Conservation (phyloP, 805 yeast species). For the Lipomyces orientalis region DNA sequence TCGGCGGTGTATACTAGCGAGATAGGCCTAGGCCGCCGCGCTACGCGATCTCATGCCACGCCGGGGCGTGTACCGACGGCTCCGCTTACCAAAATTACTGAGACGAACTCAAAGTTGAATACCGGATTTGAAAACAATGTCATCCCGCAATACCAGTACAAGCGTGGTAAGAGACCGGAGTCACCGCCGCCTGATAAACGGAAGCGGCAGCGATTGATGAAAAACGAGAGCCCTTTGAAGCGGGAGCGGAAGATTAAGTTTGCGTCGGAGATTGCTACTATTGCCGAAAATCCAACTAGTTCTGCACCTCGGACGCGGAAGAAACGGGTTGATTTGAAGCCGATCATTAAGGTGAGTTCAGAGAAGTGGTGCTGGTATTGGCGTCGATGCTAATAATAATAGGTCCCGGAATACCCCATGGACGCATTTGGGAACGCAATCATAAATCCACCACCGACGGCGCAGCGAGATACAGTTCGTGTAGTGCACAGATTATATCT, state of each 20-base stretch:
- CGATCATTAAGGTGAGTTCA: slow-evolving; percentile 29
- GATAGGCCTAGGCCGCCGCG: not conserved
- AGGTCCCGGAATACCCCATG: slow-evolving; percentile 2
- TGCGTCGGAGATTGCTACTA: slow-evolving; percentile 20
- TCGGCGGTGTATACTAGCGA: not conserved
- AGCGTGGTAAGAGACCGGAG: slow-evolving; percentile 31
- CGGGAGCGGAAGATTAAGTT: slow-evolving; percentile 25
- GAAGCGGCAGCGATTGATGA: slow-evolving; percentile 19
- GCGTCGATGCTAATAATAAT: not conserved
- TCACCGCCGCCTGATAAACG: slow-evolving; percentile 33
- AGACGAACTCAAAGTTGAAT: slow-evolving; percentile 27
- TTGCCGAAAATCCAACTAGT: slow-evolving; percentile 6
- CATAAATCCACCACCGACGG: not conserved
- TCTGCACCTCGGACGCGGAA: not conserved
- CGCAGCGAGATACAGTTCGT: slow-evolving; percentile 21
- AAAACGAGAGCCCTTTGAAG: slow-evolving; percentile 29
- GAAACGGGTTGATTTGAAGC: slow-evolving; percentile 5
- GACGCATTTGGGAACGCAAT: slow-evolving; percentile 34
- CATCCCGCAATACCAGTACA: slow-evolving; percentile 29
- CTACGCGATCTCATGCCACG: slow-evolving; percentile 6
- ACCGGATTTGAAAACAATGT: slow-evolving; percentile 47
- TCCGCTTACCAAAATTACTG: slow-evolving; percentile 25
- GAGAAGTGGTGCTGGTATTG: not conserved
- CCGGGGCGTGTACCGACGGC: not conserved
- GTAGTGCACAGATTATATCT: slow-evolving; percentile 28